phyloP scores from a whole-genome alignment of 2,329 filamentous ascomycete genomes.

The Botrytis medusae region DNA sequence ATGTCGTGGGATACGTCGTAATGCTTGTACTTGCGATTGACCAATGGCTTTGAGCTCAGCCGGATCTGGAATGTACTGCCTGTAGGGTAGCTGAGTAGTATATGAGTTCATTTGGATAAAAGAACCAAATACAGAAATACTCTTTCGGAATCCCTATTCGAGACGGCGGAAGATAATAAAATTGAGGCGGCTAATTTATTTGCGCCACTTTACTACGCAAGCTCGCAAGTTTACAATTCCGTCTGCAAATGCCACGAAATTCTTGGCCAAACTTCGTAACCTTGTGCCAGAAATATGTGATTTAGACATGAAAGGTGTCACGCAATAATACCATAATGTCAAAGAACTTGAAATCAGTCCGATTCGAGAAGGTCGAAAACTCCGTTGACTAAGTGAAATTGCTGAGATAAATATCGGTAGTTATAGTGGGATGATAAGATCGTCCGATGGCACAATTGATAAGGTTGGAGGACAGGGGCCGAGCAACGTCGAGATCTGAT shows the following conservation, averaged over 20 bases:
- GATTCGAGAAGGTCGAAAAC: not conserved
- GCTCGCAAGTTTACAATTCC: not conserved
- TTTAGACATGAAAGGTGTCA: not conserved
- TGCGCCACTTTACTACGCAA: not conserved
- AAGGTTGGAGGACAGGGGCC: not conserved
- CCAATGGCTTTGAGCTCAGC: not conserved
- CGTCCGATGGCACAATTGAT: not conserved
- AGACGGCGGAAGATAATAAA: not conserved
- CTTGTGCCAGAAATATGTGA: not conserved
- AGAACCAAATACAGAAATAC: not conserved
- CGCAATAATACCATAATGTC: not conserved
- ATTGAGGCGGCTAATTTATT: not conserved
- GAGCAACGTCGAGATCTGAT: slow-evolving; percentile 3
- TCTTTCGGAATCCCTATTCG: not conserved
- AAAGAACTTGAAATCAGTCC: not conserved
- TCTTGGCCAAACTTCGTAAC: not conserved
- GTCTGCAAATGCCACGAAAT: not conserved
- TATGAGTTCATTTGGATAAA: not conserved
- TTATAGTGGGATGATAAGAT: slow-evolving; percentile 5
- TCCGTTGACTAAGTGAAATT: not conserved
- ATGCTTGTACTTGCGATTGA: not conserved
- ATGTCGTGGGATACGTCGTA: not conserved
- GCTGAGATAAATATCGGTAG: not conserved
- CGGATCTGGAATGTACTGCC: not conserved
- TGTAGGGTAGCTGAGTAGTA: not conserved